Conservation (phyloP, 1,284 basidiomycete species). For the Flammula alnicola region DNA sequence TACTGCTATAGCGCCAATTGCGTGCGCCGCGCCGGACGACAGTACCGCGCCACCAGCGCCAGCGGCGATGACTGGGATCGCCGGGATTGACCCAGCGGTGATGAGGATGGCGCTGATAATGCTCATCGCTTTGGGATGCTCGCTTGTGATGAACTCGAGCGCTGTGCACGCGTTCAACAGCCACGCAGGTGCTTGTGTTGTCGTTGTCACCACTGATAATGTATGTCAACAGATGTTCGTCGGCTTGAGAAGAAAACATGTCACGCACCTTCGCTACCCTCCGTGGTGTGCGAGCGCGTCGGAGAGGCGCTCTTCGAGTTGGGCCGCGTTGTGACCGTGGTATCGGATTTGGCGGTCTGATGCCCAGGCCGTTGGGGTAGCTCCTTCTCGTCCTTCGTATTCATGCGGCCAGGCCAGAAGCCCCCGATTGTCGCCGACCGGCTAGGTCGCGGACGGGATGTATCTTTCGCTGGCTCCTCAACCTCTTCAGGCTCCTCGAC, state of each 20-base stretch:
- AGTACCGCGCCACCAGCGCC: constrained; percentile 72
- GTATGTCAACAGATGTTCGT: not conserved
- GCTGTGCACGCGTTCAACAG: constrained; percentile 74
- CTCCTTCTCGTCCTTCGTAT: constrained; percentile 32
- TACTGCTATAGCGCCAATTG: constrained; percentile 75
- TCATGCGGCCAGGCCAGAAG: constrained; percentile 28
- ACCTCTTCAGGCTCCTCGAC: constrained; percentile 29
- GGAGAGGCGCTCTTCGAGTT: constrained; percentile 14
- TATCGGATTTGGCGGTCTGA: constrained; percentile 35
- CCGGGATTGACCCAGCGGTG: constrained; percentile 72
- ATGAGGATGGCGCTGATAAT: constrained; percentile 76
- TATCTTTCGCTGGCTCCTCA: constrained; percentile 16
- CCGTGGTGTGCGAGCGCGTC: constrained; percentile 30
- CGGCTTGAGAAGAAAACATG: not conserved
- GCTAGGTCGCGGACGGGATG: constrained; percentile 14
- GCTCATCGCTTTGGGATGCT: constrained; percentile 77
- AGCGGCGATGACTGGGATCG: constrained; percentile 67
- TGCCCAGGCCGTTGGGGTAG: constrained; percentile 27
- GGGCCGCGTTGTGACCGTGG: constrained; percentile 22
- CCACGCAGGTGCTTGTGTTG: constrained; percentile 71
- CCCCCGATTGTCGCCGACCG: constrained; percentile 23
- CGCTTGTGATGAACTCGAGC: constrained; percentile 70
- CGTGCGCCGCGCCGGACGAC: constrained; percentile 72
- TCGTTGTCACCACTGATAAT: constrained; percentile 47
- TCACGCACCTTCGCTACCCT: constrained; percentile 27